Evolutionary conservation across 352 stramenopile genomes (phyloP).

Genomic region (Phytopythium litorale): DNA sequence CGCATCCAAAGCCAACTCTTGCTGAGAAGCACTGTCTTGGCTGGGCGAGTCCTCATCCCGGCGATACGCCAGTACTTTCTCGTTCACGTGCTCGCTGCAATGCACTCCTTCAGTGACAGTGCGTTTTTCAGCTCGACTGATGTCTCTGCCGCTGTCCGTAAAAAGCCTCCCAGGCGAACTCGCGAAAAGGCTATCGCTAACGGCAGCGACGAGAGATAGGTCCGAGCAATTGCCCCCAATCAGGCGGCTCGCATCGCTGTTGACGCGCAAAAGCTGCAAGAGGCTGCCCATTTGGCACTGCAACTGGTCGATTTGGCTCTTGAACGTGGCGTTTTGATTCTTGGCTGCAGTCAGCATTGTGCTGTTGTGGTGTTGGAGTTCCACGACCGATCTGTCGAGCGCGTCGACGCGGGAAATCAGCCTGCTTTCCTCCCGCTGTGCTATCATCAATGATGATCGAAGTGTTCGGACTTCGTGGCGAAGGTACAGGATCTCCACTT

Average conservation of each 20-base stretch:
- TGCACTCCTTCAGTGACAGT: background rate
- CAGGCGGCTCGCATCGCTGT: background rate
- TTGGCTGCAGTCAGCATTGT: constrained; percentile 8
- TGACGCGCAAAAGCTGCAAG: constrained; percentile 31
- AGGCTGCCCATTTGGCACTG: constrained; percentile 57
- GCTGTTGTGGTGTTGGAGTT: constrained; percentile 7
- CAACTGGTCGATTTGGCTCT: constrained; percentile 47
- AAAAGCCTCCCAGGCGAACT: background rate
- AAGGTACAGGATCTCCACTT: constrained; percentile 58
- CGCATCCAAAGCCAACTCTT: constrained; percentile 51
- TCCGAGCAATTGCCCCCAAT: background rate
- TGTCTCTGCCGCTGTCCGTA: background rate
- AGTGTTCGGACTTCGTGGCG: constrained; percentile 22
- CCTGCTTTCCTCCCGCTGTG: background rate
- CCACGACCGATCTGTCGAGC: background rate
- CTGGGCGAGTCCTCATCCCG: background rate
- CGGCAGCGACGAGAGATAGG: background rate
- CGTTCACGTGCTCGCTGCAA: background rate
- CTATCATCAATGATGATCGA: background rate
- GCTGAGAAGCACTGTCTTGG: constrained; percentile 10
- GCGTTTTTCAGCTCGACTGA: background rate
- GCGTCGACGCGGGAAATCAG: background rate
- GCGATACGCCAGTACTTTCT: background rate
- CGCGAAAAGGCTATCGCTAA: constrained; percentile 6
- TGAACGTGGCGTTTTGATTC: constrained; percentile 3